These are phyloP conservation scores for Cryptococcus hybrid DNA, from an alignment of 1,284 basidiomycete genomes.

Conservation along the genomic window DNA sequence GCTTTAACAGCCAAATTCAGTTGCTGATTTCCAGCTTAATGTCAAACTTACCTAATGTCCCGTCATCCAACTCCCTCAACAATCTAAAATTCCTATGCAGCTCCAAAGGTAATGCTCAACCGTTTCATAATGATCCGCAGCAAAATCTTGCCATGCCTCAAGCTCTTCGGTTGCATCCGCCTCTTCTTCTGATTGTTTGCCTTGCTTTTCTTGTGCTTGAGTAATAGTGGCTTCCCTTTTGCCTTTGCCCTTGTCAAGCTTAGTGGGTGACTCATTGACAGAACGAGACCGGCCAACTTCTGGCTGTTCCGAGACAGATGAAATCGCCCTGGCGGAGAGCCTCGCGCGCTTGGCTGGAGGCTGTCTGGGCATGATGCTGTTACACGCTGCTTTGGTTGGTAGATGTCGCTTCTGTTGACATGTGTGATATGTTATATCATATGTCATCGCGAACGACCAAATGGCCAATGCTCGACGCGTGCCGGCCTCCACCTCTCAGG, in stretches of 20 bases:
- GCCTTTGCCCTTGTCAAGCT: background rate
- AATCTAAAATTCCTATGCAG: conserved; percentile 75
- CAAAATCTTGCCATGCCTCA: conserved; percentile 71
- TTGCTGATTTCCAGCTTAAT: background rate
- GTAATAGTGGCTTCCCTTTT: background rate
- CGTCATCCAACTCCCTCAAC: conserved; percentile 76
- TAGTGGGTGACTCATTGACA: background rate
- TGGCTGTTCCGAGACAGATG: too few relatives aligned
- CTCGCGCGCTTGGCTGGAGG: too few relatives aligned
- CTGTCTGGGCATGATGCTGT: too few relatives aligned
- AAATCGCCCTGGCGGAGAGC: too few relatives aligned
- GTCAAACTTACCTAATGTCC: conserved; percentile 59
- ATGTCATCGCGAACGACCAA: too few relatives aligned
- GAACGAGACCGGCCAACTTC: too few relatives aligned
- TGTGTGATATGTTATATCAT: too few relatives aligned
- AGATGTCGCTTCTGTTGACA: too few relatives aligned
- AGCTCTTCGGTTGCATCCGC: conserved; percentile 29
- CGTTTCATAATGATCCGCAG: conserved; percentile 76
- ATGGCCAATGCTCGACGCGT: too few relatives aligned
- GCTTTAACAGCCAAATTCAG: conserved; percentile 13
- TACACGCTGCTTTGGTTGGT: too few relatives aligned
- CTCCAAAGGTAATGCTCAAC: conserved; percentile 84
- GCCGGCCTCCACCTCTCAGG: too few relatives aligned
- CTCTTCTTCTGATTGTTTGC: too few relatives aligned
- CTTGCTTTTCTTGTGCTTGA: background rate